These are phyloP conservation scores for Populus hybrid DNA, from an alignment of 441 rosid genomes.

Conservation along the genomic window DNA sequence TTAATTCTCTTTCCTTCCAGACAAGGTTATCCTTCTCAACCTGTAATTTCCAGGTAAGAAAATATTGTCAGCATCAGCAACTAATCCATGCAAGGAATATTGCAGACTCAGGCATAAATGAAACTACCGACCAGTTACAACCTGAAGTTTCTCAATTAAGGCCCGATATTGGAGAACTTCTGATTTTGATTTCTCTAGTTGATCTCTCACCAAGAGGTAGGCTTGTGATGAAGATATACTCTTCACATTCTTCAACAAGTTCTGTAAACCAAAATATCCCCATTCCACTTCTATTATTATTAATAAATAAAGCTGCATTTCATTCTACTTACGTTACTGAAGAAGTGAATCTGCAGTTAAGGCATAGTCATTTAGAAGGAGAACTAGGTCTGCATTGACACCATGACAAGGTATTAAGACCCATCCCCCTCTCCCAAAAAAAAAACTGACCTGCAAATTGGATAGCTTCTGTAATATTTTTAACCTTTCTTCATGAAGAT, in stretches of 20 bases:
- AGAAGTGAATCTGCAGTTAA: slow-evolving; percentile 7
- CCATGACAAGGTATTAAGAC: background rate
- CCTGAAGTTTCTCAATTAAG: slow-evolving; percentile 90
- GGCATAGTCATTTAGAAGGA: background rate
- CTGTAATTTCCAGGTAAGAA: slow-evolving; percentile 39
- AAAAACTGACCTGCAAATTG: slow-evolving; percentile 33
- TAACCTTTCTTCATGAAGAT: slow-evolving; percentile 73
- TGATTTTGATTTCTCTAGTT: slow-evolving; percentile 70
- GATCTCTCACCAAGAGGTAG: slow-evolving; percentile 47
- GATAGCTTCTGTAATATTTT: slow-evolving; percentile 54
- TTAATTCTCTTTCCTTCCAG: slow-evolving; percentile 89
- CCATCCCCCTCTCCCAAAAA: slow-evolving; percentile 32
- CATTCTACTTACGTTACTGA: slow-evolving; percentile 5
- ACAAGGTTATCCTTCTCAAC: slow-evolving; percentile 79
- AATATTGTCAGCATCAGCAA: slow-evolving; percentile 34
- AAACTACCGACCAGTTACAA: slow-evolving; percentile 71
- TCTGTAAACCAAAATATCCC: slow-evolving; percentile 52
- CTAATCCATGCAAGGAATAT: slow-evolving; percentile 24
- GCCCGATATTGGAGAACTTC: slow-evolving; percentile 68
- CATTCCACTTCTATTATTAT: slow-evolving; percentile 30
- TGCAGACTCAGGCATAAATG: slow-evolving; percentile 35
- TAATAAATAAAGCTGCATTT: slow-evolving; percentile 21
- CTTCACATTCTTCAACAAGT: slow-evolving; percentile 66
- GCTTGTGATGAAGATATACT: slow-evolving; percentile 70
- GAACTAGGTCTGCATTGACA: background rate